Evolutionary conservation across 164 flowering plant species (phyloP).

Genomic region (Tetrastigma voinierianum): DNA sequence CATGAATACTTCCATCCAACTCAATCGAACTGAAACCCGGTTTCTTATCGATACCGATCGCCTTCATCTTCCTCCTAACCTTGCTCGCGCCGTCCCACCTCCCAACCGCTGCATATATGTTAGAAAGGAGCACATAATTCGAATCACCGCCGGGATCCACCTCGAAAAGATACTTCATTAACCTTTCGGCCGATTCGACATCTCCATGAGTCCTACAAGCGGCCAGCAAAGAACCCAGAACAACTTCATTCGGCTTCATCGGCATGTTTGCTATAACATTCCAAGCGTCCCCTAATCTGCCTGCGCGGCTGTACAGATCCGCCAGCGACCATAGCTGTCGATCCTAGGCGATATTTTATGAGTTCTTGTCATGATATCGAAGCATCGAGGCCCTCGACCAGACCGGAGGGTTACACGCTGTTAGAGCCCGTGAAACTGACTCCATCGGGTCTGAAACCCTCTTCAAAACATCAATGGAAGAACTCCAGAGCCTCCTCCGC

Average conservation of each 20-base stretch:
- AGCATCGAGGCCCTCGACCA: conserved; percentile 50
- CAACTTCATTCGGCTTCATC: conserved; percentile 64
- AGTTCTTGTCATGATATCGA: conserved; percentile 39
- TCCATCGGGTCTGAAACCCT: conserved; percentile 56
- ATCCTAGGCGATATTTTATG: conserved; percentile 47
- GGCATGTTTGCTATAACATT: conserved; percentile 50
- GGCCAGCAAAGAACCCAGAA: conserved; percentile 56
- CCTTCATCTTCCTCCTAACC: conserved; percentile 54
- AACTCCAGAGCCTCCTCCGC: conserved; percentile 48
- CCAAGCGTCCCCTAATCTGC: conserved; percentile 52
- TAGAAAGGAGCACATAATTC: conserved; percentile 57
- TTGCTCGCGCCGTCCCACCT: conserved; percentile 57
- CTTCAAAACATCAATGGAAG: conserved; percentile 45
- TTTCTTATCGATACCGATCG: conserved; percentile 46
- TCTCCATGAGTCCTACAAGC: conserved; percentile 54
- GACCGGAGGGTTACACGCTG: conserved; percentile 71
- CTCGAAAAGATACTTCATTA: conserved; percentile 36
- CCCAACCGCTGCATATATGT: conserved; percentile 55
- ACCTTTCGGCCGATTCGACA: conserved; percentile 48
- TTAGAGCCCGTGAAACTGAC: conserved; percentile 66
- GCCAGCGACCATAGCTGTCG: conserved; percentile 63
- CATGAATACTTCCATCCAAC: conserved; percentile 39
- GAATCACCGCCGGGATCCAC: conserved; percentile 43
- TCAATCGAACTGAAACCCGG: conserved; percentile 63
- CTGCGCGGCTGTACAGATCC: conserved; percentile 60